Conservation (phyloP, 2,329 filamentous ascomycete species). For the Myotisia sp. region DNA sequence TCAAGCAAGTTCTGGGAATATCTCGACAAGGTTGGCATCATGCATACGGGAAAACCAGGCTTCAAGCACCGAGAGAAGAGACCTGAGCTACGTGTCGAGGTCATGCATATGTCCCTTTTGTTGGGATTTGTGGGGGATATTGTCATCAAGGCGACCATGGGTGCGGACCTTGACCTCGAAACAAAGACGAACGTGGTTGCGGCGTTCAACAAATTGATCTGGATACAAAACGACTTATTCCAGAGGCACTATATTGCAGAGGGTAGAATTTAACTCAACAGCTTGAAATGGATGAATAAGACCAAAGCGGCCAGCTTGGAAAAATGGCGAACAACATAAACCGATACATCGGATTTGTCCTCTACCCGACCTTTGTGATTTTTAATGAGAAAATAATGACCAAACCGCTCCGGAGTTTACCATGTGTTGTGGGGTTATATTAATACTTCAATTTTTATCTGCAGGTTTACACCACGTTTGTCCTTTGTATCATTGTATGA, state of each 20-base stretch:
- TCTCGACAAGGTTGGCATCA: conserved; percentile 19
- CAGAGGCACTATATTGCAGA: conserved; percentile 16
- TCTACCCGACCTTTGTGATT: too few species aligned
- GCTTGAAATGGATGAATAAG: too few species aligned
- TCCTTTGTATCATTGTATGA: too few species aligned
- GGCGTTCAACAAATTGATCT: conserved; percentile 20
- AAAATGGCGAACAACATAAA: too few species aligned
- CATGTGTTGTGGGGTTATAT: too few species aligned
- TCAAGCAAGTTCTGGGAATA: conserved; percentile 18
- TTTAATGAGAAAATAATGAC: too few species aligned
- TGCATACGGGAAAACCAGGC: conserved; percentile 18
- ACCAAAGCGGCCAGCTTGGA: too few species aligned
- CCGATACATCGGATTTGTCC: too few species aligned
- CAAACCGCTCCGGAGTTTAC: too few species aligned
- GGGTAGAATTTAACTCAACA: too few species aligned
- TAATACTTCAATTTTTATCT: too few species aligned
- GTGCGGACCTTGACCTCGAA: conserved; percentile 14
- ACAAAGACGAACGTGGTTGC: conserved; percentile 15
- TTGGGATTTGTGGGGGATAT: conserved; percentile 19
- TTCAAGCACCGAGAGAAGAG: conserved; percentile 16
- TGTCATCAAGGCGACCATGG: conserved; percentile 17
- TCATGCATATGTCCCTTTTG: conserved; percentile 17
- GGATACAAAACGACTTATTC: conserved; percentile 22
- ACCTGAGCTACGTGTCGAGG: conserved; percentile 17
- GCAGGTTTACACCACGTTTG: too few species aligned